phyloP scores from a whole-genome alignment of 2,329 filamentous ascomycete genomes.

The Trichoderma simmonsii region DNA sequence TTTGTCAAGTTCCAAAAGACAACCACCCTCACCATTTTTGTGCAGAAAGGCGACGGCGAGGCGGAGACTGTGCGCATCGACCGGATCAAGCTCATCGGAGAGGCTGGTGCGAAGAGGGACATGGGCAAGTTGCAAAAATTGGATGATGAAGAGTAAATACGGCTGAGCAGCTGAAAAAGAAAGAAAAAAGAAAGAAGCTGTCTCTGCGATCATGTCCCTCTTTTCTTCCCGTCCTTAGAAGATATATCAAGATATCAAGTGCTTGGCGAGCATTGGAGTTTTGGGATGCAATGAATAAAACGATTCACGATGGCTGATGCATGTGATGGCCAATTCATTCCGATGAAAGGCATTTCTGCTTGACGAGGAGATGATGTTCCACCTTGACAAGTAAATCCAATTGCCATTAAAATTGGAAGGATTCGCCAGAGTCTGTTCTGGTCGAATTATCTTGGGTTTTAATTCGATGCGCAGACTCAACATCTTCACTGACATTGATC shows the following conservation, averaged over 20 bases:
- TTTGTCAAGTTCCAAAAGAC: constrained; percentile 99
- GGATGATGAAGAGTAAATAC: constrained; percentile 51
- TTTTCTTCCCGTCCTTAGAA: background rate
- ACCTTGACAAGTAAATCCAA: background rate
- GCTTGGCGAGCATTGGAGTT: constrained; percentile 9
- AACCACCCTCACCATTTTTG: constrained; percentile 79
- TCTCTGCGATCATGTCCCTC: background rate
- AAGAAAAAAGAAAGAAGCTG: background rate
- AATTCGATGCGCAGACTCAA: background rate
- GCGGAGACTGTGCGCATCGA: constrained; percentile 84
- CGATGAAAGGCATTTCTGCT: fast-evolving
- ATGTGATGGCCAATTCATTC: background rate
- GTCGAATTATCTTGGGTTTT: background rate
- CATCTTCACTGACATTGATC: background rate
- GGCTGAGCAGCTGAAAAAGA: background rate
- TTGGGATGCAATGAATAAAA: constrained; percentile 2
- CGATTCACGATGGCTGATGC: background rate
- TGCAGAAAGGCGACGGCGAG: constrained; percentile 79
- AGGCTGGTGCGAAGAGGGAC: constrained; percentile 85
- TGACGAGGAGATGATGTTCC: background rate
- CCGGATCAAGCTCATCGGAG: constrained; percentile 76
- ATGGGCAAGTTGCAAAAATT: constrained; percentile 96
- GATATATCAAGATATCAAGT: background rate
- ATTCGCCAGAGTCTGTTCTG: background rate
- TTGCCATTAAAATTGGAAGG: background rate